Base-by-base conservation (phyloP, 306 rosid species). In the Nissolia schottii region DNA sequence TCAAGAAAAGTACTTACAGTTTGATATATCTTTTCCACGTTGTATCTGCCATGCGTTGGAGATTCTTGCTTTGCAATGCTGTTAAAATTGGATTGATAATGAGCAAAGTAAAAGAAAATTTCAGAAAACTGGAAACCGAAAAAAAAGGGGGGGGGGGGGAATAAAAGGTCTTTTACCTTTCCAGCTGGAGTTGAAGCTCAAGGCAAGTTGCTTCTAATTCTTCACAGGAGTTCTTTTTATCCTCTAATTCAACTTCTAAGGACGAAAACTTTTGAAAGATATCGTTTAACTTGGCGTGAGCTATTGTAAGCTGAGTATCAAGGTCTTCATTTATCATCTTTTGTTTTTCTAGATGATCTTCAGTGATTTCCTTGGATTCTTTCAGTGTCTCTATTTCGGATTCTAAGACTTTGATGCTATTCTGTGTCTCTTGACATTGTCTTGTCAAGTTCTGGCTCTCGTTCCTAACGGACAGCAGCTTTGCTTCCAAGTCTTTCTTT, bases 121-220 rank as follows among this genome's bases (percentile, higher is more conserved):
- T 13, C 20, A 46, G 10, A 50, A 41, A 51, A 58, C 34, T 60
- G 37, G 73, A 56, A 67, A 31, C 7, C 14, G 2, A 9, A 63
- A 31, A 9, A 27, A 10, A 58, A 56, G 12, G 64, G 50, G 24
- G 4, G 63, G 41, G 27, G 40, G 8, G 37, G 11, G 40, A 70
- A 49, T 51, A 43, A 29, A 18, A 35, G 14, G 16, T 46, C 35
- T 12, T n/a, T 79, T 81, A 90, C 96, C 93, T 90, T 81, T 90
- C 93, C n/a, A 88, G 82, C 75, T 90, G 96, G 59, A 90, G 96
- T 79, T 90, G 93, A 79, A 90, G 96, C 73, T 90, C 96, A 20
- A 90, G 89, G 73, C 96, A 90, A 4, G 91, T 88, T 37, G 90
- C 78, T 84, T 90, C 96, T 67, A 88, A 68, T 51, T 90, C 96